These are phyloP conservation scores for Gonapodya prolifera DNA, from an alignment of 192 early-diverging fungal species.

Conservation along the genomic window DNA sequence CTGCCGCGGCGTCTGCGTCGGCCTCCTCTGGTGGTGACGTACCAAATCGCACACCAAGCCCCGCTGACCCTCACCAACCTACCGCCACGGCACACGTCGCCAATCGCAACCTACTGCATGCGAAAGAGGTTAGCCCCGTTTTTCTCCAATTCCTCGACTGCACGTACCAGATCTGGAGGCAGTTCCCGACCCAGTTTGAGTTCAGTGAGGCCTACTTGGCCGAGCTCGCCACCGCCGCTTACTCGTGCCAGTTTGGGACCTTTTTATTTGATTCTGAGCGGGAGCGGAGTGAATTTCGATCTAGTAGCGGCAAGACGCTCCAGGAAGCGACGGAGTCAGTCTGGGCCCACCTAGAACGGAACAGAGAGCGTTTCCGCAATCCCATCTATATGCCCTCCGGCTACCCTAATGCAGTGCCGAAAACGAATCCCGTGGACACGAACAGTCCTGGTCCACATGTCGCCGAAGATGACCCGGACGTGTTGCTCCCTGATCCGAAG, in stretches of 20 bases:
- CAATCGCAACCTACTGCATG: slow-evolving; percentile 21
- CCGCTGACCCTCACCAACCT: background rate
- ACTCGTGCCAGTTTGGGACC: slow-evolving; percentile 87
- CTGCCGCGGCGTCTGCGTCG: background rate
- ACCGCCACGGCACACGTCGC: background rate
- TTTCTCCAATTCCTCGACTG: slow-evolving; percentile 98
- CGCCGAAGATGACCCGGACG: background rate
- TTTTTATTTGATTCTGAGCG: slow-evolving; percentile 84
- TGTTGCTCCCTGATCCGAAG: background rate
- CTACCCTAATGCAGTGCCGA: slow-evolving; percentile 20
- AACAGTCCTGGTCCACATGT: no score
- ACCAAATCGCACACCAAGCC: background rate
- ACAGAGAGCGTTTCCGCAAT: slow-evolving; percentile 43
- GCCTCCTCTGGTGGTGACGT: no score
- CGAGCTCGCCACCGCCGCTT: slow-evolving; percentile 70
- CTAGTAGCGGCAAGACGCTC: background rate
- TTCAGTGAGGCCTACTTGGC: slow-evolving; percentile 75
- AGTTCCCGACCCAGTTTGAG: slow-evolving; percentile 85
- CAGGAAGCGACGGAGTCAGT: slow-evolving; percentile 42
- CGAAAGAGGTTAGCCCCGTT: slow-evolving; percentile 76
- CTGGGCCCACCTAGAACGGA: slow-evolving; percentile 66
- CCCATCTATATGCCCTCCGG: slow-evolving; percentile 40
- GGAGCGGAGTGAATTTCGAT: slow-evolving; percentile 43
- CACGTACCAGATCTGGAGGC: slow-evolving; percentile 79
- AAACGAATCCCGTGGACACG: background rate